Evolutionary conservation across 805 yeast genomes (phyloP).

Genomic region (Candida manassasensis): DNA sequence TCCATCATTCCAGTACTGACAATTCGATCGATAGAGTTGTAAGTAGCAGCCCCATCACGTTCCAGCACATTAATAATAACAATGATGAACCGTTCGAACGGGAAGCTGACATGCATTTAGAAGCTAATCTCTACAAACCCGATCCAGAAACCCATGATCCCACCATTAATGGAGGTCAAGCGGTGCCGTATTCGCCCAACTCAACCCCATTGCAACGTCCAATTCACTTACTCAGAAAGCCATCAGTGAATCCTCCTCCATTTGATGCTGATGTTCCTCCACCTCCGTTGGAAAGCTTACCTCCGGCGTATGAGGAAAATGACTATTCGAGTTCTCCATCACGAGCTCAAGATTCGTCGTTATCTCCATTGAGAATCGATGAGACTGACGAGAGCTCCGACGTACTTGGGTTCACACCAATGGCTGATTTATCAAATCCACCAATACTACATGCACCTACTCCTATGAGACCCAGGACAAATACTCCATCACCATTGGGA

Average conservation of each 20-base stretch:
- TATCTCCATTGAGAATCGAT: slow-evolving; percentile 22
- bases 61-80: slow-evolving; percentile 23
- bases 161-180: slow-evolving; percentile 59
- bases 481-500: background rate
- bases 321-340: slow-evolving; percentile 8
- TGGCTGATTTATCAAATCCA: background rate
- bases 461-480: background rate
- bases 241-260: slow-evolving; percentile 61
- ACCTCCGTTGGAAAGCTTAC: slow-evolving; percentile 13
- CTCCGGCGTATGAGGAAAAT: slow-evolving; percentile 29
- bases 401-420: background rate
- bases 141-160: slow-evolving; percentile 30
- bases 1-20: background rate
- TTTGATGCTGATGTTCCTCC: slow-evolving; percentile 34
- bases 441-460: slow-evolving; percentile 2
- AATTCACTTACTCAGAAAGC: slow-evolving; percentile 48
- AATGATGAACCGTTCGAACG: slow-evolving; percentile 32
- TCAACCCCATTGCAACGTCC: slow-evolving; percentile 42
- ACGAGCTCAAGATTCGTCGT: slow-evolving; percentile 6
- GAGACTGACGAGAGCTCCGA: slow-evolving; percentile 2
- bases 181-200: slow-evolving; percentile 51
- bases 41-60: slow-evolving; percentile 9
- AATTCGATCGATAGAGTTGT: slow-evolving; percentile 1
- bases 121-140: slow-evolving; percentile 53
- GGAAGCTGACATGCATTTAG: slow-evolving; percentile 38